Evolutionary conservation across 116 monocot genomes (phyloP).

Genomic region (Trichopus zeylanicus): DNA sequence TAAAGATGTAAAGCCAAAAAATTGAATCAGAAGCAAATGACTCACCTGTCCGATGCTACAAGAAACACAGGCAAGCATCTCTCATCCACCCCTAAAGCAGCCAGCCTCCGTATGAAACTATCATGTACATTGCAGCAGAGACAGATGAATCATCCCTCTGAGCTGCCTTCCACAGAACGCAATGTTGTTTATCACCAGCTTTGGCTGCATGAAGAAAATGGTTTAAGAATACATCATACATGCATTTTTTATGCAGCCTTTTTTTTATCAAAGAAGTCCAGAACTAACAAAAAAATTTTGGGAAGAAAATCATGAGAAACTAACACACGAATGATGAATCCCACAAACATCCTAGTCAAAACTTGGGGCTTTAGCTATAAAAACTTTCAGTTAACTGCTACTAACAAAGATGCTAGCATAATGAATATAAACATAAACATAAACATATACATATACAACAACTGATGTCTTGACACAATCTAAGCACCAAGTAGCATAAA

Average conservation of each 20-base stretch:
- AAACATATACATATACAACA: too few relatives aligned
- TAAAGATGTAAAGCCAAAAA: background rate
- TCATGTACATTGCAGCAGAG: constrained; percentile 71
- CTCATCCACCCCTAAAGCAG: constrained; percentile 70
- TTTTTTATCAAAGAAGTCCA: background rate
- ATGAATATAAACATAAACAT: too few relatives aligned
- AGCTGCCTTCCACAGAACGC: constrained; percentile 61
- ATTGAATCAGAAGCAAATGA: background rate
- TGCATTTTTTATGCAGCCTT: too few relatives aligned
- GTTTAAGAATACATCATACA: background rate
- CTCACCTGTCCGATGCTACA: constrained; percentile 75
- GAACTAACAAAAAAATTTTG: too few relatives aligned
- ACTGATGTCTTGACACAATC: too few relatives aligned
- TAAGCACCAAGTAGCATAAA: too few relatives aligned
- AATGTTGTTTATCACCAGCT: constrained; percentile 84
- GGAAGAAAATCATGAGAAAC: too few relatives aligned
- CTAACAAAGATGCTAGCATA: too few relatives aligned
- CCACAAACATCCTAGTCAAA: too few relatives aligned
- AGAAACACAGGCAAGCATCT: constrained; percentile 76
- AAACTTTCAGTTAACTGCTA: too few relatives aligned
- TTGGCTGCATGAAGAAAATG: constrained; percentile 57
- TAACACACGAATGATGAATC: too few relatives aligned
- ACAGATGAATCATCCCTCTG: constrained; percentile 59
- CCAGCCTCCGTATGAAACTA: constrained; percentile 80
- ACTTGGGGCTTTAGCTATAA: too few relatives aligned